Conservation (phyloP, 179 eudicot genomes). For the Pouteria campechiana region DNA sequence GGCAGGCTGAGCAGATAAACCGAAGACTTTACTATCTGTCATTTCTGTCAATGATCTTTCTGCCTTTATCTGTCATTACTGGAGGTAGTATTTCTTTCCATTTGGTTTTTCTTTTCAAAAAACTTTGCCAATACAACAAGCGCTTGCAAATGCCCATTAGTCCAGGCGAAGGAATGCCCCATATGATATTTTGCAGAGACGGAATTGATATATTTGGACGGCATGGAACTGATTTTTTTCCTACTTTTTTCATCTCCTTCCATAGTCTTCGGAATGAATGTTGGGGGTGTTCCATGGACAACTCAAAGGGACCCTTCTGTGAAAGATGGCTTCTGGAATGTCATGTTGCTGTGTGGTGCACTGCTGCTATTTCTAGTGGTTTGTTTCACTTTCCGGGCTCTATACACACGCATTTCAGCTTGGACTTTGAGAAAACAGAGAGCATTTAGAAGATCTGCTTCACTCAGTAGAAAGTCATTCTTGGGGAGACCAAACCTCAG, state of each 20-base stretch:
- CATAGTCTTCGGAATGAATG: constrained; percentile 98
- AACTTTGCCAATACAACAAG: too few relatives aligned
- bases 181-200: too few relatives aligned
- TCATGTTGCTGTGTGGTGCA: constrained; percentile 47
- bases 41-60: constrained; percentile 80
- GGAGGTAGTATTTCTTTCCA: too few relatives aligned
- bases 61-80: constrained; percentile 74
- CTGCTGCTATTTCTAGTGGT: constrained; percentile 50
- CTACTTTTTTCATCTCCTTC: too few relatives aligned
- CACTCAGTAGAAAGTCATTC: constrained; percentile 49
- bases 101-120: too few relatives aligned
- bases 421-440: constrained; percentile 61
- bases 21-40: constrained; percentile 83
- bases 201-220: too few relatives aligned
- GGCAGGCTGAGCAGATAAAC: constrained; percentile 97
- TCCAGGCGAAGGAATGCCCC: too few relatives aligned
- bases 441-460: constrained; percentile 41
- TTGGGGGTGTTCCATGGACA: constrained; percentile 99
- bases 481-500: too few relatives aligned
- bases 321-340: constrained; percentile 69
- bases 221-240: too few relatives aligned
- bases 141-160: too few relatives aligned
- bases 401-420: constrained; percentile 40
- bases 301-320: constrained; percentile 49
- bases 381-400: constrained; percentile 53